Evolutionary conservation across 169 alveolate species (phyloP), one percentile per base, ranked within the genome.

Genomic region (Plasmodium vinckei): DNA sequence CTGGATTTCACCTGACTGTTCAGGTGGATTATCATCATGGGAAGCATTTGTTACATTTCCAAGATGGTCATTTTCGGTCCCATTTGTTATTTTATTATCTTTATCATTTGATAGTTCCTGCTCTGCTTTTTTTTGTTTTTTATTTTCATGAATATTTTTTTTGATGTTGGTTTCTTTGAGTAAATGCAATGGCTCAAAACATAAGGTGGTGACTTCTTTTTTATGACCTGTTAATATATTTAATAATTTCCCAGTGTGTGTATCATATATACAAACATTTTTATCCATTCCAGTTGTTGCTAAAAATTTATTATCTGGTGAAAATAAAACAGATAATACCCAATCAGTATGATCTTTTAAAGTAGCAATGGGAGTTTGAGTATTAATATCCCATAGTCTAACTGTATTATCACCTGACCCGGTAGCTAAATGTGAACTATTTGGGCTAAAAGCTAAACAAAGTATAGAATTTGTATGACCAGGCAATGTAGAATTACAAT

Each of bases 351-450:
- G 99, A n/a, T 97, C 98, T n/a, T 93, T 95, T 25, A 94, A 86
- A 13, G 98, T 94, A 39, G 92, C 93, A 63, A 96, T 94, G 1
- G 99, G 99, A 4, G 99, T 97, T 72, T 96, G 98, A 4, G 99
- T 97, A 54, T 93, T 71, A 69, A 98, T 92, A 88, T 97, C 99
- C 99, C 99, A 98, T 57, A 97, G 89, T 59, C 98, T 92, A 33
- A 97, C 96, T 9, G 98, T 95, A 12, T 97, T 93, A 88, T 98
- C 99, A 44, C 99, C 99, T 21, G 99, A 96, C 1, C 99, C 99
- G 0, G 98, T 94, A 10, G 99, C 99, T 27, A 98, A 84, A 19
- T 93, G 86, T 49, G 94, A 92, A 27, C 99, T 96, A 73, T 97
- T 97, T 9, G 99, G 98, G 56, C 99, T 97, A 88, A 97, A 97